These are phyloP conservation scores for Solanum piurae DNA, from an alignment of 257 asterid genomes.

Conservation along the genomic window DNA sequence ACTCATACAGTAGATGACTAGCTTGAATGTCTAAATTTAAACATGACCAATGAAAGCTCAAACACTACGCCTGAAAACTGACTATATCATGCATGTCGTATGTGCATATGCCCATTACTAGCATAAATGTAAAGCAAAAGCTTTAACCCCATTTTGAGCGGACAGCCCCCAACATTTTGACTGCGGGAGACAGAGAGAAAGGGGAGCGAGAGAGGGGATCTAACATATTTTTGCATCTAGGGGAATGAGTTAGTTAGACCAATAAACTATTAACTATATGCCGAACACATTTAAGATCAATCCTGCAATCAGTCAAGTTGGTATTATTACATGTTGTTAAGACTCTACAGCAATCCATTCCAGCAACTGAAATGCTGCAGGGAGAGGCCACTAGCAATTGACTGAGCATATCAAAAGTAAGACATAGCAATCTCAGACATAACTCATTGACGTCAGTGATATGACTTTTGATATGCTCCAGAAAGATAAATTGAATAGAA, in stretches of 20 bases:
- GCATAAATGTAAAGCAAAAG: not conserved
- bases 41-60: not conserved
- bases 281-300: not conserved
- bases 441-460: not conserved
- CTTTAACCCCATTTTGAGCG: not conserved
- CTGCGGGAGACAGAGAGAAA: not conserved
- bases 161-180: not conserved
- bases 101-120: not conserved
- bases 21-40: not conserved
- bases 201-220: not conserved
- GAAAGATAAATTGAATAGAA: not conserved
- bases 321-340: not conserved
- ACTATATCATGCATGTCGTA: not conserved
- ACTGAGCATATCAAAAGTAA: not conserved
- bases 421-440: not conserved
- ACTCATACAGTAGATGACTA: not conserved
- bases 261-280: not conserved
- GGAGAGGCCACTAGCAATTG: not conserved
- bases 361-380: not conserved
- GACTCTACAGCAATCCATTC: not conserved
- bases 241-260: not conserved
- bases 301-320: not conserved
- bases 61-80: not conserved
- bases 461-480: not conserved
- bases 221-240: not conserved